Conservation (phyloP, 2,329 filamentous ascomycete genomes). For the Fusarium cyanostomum region DNA sequence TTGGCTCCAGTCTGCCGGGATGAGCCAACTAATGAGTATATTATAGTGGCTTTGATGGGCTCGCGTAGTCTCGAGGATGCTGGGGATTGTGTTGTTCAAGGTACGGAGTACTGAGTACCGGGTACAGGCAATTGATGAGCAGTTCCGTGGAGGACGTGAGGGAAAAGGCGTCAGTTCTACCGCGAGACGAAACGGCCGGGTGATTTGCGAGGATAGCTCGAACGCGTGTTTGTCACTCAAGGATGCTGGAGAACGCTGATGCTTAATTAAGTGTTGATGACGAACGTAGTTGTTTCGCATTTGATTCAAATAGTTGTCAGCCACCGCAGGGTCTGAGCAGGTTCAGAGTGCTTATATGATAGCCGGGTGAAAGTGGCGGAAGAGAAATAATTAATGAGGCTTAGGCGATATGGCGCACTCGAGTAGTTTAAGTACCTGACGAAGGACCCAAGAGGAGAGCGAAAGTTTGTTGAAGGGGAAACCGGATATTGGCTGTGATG, state of each 20-base stretch:
- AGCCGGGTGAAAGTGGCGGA: neutral
- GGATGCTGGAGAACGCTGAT: neutral
- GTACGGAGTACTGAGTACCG: neutral
- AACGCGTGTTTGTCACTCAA: neutral
- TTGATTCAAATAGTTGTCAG: conserved; percentile 16
- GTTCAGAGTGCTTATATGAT: neutral
- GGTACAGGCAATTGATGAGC: neutral
- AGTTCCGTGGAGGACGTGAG: neutral
- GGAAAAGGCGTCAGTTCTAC: neutral
- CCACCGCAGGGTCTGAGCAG: conserved; percentile 6
- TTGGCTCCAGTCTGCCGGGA: conserved; percentile 22
- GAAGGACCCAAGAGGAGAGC: neutral
- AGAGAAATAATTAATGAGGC: neutral
- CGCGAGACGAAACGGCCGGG: neutral
- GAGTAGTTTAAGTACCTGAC: neutral
- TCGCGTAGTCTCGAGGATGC: conserved; percentile 17
- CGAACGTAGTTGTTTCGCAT: conserved; percentile 23
- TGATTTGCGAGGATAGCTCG: neutral
- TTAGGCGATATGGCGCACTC: neutral
- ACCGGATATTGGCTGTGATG: neutral
- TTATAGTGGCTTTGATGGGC: conserved; percentile 14
- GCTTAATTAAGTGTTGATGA: conserved; percentile 2
- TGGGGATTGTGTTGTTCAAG: conserved; percentile 13
- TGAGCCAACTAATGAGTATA: conserved; percentile 11
- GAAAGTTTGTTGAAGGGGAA: neutral